These are phyloP conservation scores for Pseudogymnoascus sp. DNA, from an alignment of 2,329 filamentous ascomycete genomes.

Conservation along the genomic window DNA sequence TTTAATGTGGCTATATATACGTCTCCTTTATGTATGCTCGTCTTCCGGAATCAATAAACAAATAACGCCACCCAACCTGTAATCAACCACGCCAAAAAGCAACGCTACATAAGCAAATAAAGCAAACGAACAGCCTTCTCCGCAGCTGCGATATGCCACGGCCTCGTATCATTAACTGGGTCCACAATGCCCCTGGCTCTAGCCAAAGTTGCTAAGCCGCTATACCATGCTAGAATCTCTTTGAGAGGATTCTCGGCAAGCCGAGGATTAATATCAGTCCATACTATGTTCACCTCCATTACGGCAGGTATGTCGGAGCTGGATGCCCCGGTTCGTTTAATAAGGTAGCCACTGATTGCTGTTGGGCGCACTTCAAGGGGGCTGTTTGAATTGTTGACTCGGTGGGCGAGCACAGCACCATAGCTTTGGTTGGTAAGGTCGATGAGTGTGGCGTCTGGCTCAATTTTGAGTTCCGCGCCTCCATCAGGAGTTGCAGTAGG, in stretches of 20 bases:
- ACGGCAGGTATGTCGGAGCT: constrained; percentile 51
- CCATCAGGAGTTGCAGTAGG: constrained; percentile 28
- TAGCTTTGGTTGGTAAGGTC: constrained; percentile 70
- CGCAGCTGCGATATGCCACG: constrained; percentile 70
- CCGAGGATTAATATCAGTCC: constrained; percentile 33
- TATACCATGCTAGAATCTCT: constrained; percentile 64
- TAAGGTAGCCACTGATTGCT: constrained; percentile 57
- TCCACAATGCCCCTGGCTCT: constrained; percentile 57
- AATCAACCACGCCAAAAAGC: neutral
- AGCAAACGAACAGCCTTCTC: constrained; percentile 61
- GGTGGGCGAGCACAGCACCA: constrained; percentile 63
- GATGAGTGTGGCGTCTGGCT: constrained; percentile 61
- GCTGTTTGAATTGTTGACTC: constrained; percentile 52
- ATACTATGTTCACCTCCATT: constrained; percentile 59
- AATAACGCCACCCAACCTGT: neutral
- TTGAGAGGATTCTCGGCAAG: constrained; percentile 38
- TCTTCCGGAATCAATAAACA: neutral
- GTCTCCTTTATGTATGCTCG: neutral
- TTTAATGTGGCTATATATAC: neutral
- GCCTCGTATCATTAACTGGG: constrained; percentile 54
- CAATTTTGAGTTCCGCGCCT: constrained; percentile 43
- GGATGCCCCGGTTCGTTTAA: constrained; percentile 53
- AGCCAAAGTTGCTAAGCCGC: constrained; percentile 62
- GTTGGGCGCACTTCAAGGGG: constrained; percentile 49
- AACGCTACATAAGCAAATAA: constrained; percentile 53